Evolutionary conservation across 345 rosid species (phyloP).

Genomic region (Triadica sebifera): DNA sequence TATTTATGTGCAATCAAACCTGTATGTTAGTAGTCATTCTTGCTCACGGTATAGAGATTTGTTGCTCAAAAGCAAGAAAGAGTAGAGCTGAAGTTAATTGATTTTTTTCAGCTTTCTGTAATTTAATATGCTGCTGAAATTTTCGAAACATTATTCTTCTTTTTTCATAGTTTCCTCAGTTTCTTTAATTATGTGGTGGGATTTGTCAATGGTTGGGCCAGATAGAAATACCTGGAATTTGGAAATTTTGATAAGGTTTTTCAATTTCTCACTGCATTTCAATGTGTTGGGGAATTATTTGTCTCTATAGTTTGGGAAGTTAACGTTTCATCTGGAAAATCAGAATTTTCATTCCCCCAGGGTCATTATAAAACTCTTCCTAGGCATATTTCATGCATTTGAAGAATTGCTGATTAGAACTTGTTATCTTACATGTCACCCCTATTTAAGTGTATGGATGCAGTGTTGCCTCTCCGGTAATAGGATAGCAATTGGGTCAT

Average conservation of each 20-base stretch:
- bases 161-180: neutral
- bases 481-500: too few species aligned
- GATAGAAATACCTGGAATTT: neutral
- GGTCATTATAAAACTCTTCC: too few species aligned
- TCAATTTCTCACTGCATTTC: neutral
- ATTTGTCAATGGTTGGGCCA: neutral
- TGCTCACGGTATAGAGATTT: neutral
- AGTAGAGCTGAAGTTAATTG: neutral
- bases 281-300: neutral
- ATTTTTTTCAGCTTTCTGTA: slow-evolving; percentile 5
- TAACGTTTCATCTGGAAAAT: neutral
- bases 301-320: neutral
- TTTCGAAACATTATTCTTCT: neutral
- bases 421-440: too few species aligned
- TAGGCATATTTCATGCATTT: too few species aligned
- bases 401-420: too few species aligned
- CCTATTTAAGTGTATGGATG: too few species aligned
- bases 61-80: neutral
- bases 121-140: neutral
- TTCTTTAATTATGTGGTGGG: neutral
- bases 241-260: neutral
- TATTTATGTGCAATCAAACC: too few species aligned
- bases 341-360: neutral
- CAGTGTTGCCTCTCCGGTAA: too few species aligned
- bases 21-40: neutral